A percentile compares a stretch with the other conserved stretches of the same genome.
phyloP scores from a whole-genome alignment of 345 rosid genomes.

The Microcos paniculata region DNA sequence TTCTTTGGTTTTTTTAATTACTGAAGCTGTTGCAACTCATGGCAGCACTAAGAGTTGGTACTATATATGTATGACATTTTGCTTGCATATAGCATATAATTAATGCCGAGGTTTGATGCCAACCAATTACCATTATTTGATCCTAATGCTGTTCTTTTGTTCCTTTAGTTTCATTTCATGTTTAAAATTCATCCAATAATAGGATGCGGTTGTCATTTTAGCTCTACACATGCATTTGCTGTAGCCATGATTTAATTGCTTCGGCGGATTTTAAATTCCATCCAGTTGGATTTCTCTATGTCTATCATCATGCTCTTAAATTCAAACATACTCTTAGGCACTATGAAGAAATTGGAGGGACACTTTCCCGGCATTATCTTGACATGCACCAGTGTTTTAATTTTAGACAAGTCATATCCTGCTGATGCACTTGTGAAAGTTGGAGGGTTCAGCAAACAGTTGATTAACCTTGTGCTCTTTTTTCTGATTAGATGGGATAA shows the following conservation, averaged over 20 bases:
- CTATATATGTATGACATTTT: too few species aligned
- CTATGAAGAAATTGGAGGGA: slow-evolving; percentile 3
- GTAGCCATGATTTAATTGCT: not conserved
- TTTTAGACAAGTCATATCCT: not conserved
- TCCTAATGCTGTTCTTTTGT: not conserved
- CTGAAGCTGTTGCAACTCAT: too few species aligned
- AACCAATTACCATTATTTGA: not conserved
- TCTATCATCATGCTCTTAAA: not conserved
- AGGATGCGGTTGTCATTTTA: too few species aligned
- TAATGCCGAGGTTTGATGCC: not conserved
- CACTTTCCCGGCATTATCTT: not conserved
- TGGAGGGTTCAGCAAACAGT: not conserved
- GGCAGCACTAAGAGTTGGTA: too few species aligned
- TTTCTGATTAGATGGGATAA: not conserved
- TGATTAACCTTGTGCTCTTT: not conserved
- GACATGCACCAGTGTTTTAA: not conserved
- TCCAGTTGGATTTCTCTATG: not conserved
- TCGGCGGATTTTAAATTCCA: not conserved
- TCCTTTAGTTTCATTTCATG: not conserved
- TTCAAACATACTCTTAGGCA: not conserved
- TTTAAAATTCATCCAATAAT: not conserved
- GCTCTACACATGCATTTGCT: not conserved
- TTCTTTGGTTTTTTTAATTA: too few species aligned
- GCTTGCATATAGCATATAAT: not conserved
- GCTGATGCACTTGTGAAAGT: not conserved